Percentiles rank a stretch among this genome's conserved stretches.
Evolutionary conservation across 192 early-diverging fungal genomes (phyloP).

Genomic region (Umbelopsis sp.): DNA sequence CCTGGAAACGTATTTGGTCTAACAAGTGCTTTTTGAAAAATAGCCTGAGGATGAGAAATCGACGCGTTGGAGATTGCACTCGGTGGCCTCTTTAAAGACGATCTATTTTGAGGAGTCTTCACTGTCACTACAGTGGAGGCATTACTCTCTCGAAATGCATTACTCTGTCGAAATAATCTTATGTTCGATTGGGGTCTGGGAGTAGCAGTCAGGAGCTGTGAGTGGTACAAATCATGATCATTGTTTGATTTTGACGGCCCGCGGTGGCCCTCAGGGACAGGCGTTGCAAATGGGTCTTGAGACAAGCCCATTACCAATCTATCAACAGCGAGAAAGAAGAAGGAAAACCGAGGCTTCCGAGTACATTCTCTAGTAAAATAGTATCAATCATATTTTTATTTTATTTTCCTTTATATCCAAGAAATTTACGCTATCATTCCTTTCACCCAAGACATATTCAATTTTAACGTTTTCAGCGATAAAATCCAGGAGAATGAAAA

Average conservation of each 20-base stretch:
- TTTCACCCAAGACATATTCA: constrained; percentile 2
- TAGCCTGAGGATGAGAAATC: not conserved
- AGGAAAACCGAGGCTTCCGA: not conserved
- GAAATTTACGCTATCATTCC: not conserved
- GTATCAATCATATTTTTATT: no score
- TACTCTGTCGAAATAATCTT: not conserved
- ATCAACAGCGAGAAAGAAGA: not conserved
- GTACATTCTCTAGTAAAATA: not conserved
- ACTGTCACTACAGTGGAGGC: not conserved
- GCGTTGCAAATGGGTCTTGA: constrained; percentile 12
- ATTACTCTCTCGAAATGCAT: not conserved
- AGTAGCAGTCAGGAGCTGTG: not conserved
- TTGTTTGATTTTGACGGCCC: not conserved
- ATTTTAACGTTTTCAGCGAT: constrained; percentile 10
- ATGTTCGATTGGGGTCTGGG: constrained; percentile 4
- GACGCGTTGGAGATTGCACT: not conserved
- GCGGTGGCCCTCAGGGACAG: not conserved
- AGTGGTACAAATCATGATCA: no score
- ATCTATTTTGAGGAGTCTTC: not conserved
- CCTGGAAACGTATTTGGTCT: not conserved
- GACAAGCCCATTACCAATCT: not conserved
- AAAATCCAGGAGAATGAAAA: not conserved
- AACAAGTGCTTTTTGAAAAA: not conserved
- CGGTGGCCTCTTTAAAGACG: not conserved
- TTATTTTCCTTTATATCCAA: no score